A percentile compares a stretch with the other conserved stretches of the same genome.
Conservation (phyloP, 331 rosid species). For the Acacia concinna region DNA sequence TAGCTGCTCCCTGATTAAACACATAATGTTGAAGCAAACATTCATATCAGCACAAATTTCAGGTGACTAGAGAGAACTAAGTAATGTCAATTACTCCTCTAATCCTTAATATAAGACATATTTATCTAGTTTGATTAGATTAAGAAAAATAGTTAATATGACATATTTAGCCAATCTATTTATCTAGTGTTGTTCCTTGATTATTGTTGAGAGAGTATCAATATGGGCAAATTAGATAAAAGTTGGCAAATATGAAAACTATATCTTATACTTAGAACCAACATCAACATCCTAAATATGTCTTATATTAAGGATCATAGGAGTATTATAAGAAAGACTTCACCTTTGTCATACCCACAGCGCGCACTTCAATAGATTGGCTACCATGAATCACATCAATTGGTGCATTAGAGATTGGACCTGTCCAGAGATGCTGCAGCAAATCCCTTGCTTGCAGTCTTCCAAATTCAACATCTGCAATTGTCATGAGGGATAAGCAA, state of each 20-base stretch:
- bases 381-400: slow-evolving; percentile 96
- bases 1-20: slow-evolving; percentile 80
- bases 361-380: slow-evolving; percentile 92
- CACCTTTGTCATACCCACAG: slow-evolving; percentile 92
- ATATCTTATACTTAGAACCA: too few relatives aligned
- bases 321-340: slow-evolving; percentile 21
- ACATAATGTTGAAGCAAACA: background rate
- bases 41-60: background rate
- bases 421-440: slow-evolving; percentile 98
- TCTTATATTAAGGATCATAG: too few relatives aligned
- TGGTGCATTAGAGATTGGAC: slow-evolving; percentile 89
- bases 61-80: slow-evolving; percentile 5
- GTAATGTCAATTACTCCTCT: background rate
- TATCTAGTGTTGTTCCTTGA: too few relatives aligned
- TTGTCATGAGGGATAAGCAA: slow-evolving; percentile 26
- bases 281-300: too few relatives aligned
- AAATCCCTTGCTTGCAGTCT: slow-evolving; percentile 91
- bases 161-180: too few relatives aligned
- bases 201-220: too few relatives aligned
- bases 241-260: too few relatives aligned
- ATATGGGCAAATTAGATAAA: too few relatives aligned
- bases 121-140: too few relatives aligned
- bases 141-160: too few relatives aligned
- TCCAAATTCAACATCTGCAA: slow-evolving; percentile 88
- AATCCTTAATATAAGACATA: too few relatives aligned